Conservation (phyloP, 352 stramenopile genomes). For the Globisporangium cederbergense region DNA sequence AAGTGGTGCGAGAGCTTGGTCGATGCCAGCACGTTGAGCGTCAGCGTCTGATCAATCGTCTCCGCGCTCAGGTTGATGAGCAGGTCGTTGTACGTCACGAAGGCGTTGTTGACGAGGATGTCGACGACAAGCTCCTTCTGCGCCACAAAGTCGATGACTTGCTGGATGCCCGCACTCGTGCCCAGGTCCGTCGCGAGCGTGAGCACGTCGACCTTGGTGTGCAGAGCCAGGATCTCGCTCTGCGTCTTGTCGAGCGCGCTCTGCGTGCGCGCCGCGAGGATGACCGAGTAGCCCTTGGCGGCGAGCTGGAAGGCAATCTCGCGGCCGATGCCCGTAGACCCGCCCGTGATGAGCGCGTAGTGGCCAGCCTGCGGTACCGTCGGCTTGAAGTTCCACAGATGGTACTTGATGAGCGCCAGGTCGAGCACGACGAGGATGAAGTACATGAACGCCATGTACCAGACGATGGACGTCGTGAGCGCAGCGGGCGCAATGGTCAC, state of each 20-base stretch:
- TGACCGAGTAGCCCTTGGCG: conserved; percentile 56
- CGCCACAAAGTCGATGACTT: not conserved
- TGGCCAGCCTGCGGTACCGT: conserved; percentile 23
- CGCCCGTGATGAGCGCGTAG: conserved; percentile 62
- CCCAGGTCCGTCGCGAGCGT: not conserved
- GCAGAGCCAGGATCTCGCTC: conserved; percentile 43
- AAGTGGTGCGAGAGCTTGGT: conserved; percentile 29
- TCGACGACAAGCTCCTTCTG: not conserved
- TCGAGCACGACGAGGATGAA: conserved; percentile 34
- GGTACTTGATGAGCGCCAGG: conserved; percentile 42
- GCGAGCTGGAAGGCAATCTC: conserved; percentile 68
- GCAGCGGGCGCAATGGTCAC: conserved; percentile 19
- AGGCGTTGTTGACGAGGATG: conserved; percentile 9
- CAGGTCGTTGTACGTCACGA: not conserved
- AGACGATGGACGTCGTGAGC: conserved; percentile 20
- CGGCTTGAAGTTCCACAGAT: conserved; percentile 40
- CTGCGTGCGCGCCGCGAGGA: conserved; percentile 46
- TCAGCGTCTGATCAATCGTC: not conserved
- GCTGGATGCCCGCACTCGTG: conserved; percentile 1
- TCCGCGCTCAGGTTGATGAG: not conserved
- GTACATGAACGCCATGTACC: conserved; percentile 28
- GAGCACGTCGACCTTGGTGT: conserved; percentile 24
- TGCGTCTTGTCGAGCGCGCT: conserved; percentile 50
- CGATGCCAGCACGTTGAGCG: not conserved
- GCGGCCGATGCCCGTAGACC: conserved; percentile 59